A percentile compares a stretch with the other conserved stretches of the same genome.
phyloP scores from a whole-genome alignment of 331 rosid species.

The Cydonia oblonga region DNA sequence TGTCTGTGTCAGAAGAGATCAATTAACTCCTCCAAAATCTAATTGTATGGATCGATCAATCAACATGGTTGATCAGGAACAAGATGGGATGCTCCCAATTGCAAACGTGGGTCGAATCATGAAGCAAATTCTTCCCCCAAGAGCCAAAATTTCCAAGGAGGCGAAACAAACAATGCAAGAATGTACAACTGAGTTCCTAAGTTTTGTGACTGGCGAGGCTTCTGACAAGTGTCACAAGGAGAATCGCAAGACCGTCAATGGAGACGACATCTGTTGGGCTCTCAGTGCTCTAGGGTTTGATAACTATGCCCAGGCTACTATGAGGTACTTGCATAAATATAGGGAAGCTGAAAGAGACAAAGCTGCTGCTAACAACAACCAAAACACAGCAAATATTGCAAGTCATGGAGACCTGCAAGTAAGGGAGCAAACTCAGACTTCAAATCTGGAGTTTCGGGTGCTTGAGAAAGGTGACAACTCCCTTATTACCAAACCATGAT shows the following conservation, averaged over 20 bases:
- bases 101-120: constrained; percentile 82
- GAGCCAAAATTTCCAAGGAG: constrained; percentile 72
- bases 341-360: constrained; percentile 41
- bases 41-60: not conserved
- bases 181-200: constrained; percentile 76
- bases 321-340: constrained; percentile 39
- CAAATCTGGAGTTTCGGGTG: constrained; percentile 13
- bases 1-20: not conserved
- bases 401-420: not conserved
- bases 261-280: constrained; percentile 91
- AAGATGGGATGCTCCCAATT: constrained; percentile 49
- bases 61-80: constrained; percentile 34
- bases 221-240: constrained; percentile 84
- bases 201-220: constrained; percentile 76
- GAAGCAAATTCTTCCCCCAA: constrained; percentile 53
- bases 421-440: constrained; percentile 9
- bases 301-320: constrained; percentile 49
- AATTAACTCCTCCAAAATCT: not conserved
- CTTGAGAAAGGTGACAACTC: constrained; percentile 21
- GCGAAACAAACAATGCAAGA: constrained; percentile 71
- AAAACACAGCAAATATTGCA: not conserved
- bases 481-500: constrained; percentile 7
- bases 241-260: constrained; percentile 75
- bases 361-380: constrained; percentile 1
- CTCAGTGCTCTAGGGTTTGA: constrained; percentile 69